Evolutionary conservation across 2,329 filamentous ascomycete species (phyloP).

Genomic region (Aspergillus spinulosporus): DNA sequence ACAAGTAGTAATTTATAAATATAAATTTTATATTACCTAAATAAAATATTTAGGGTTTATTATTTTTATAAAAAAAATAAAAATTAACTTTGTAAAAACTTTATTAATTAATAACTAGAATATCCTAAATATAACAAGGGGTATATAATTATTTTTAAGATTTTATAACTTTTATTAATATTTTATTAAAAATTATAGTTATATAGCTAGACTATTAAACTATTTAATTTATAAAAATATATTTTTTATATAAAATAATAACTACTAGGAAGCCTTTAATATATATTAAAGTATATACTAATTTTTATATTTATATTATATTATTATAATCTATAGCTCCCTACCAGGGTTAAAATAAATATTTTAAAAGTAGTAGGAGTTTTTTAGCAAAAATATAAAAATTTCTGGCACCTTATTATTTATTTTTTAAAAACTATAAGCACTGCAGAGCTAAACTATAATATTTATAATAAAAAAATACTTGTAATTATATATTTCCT

Average conservation of each 20-base stretch:
- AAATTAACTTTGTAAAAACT: no score
- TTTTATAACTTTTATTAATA: slow-evolving; percentile 4
- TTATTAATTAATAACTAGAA: no score
- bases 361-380: no score
- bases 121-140: no score
- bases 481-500: slow-evolving; percentile 29
- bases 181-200: background rate
- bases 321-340: no score
- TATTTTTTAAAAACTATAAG: slow-evolving; percentile 29
- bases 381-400: no score
- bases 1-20: background rate
- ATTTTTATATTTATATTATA: no score
- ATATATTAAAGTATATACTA: no score
- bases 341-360: no score
- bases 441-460: slow-evolving; percentile 26
- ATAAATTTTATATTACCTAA: background rate
- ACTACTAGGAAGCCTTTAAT: no score
- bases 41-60: slow-evolving; percentile 9
- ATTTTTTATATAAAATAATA: no score
- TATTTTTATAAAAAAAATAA: background rate
- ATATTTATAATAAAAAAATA: slow-evolving; percentile 35
- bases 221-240: background rate
- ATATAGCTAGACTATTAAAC: background rate
- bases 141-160: no score
- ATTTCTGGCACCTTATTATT: slow-evolving; percentile 4